Evolutionary conservation across 768 basidiomycete species (phyloP).

Genomic region (Coprinellus micaceus): DNA sequence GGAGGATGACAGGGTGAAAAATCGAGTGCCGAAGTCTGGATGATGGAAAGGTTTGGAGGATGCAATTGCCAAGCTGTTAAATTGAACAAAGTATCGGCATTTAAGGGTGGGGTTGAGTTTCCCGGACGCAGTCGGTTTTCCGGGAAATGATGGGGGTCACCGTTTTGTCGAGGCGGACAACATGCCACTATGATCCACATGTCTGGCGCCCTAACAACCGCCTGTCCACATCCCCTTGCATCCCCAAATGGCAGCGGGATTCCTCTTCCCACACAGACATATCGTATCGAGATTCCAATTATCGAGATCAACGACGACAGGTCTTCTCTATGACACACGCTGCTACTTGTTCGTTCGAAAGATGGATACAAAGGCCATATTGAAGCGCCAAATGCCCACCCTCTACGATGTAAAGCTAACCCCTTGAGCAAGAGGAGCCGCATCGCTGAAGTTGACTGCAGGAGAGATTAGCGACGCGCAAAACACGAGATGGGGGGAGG

Average conservation of each 20-base stretch:
- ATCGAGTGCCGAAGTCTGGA: slow-evolving; percentile 22
- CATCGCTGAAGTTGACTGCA: slow-evolving; percentile 83
- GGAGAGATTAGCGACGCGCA: neutral
- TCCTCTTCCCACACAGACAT: slow-evolving; percentile 3
- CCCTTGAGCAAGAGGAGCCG: slow-evolving; percentile 88
- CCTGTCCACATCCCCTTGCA: neutral
- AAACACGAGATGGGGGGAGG: slow-evolving; percentile 7
- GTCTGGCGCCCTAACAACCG: slow-evolving; percentile 10
- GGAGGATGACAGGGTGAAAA: slow-evolving; percentile 19
- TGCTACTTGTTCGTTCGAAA: slow-evolving; percentile 5
- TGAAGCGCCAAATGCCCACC: neutral
- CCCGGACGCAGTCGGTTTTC: slow-evolving; percentile 18
- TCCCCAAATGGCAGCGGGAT: slow-evolving; percentile 1
- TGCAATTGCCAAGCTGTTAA: slow-evolving; percentile 30
- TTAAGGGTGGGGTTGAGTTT: slow-evolving; percentile 26
- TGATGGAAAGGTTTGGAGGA: slow-evolving; percentile 28
- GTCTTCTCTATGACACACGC: slow-evolving; percentile 14
- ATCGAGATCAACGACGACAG: slow-evolving; percentile 19
- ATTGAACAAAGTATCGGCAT: slow-evolving; percentile 29
- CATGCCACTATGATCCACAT: slow-evolving; percentile 14
- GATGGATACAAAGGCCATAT: slow-evolving; percentile 3
- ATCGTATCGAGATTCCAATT: slow-evolving; percentile 2
- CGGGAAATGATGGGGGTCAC: slow-evolving; percentile 10
- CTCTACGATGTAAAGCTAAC: slow-evolving; percentile 68
- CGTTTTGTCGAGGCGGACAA: slow-evolving; percentile 14